A percentile compares a stretch with the other conserved stretches of the same genome.
These are phyloP conservation scores for Phytophthora vignae DNA, from an alignment of 352 stramenopile genomes.

Conservation along the genomic window DNA sequence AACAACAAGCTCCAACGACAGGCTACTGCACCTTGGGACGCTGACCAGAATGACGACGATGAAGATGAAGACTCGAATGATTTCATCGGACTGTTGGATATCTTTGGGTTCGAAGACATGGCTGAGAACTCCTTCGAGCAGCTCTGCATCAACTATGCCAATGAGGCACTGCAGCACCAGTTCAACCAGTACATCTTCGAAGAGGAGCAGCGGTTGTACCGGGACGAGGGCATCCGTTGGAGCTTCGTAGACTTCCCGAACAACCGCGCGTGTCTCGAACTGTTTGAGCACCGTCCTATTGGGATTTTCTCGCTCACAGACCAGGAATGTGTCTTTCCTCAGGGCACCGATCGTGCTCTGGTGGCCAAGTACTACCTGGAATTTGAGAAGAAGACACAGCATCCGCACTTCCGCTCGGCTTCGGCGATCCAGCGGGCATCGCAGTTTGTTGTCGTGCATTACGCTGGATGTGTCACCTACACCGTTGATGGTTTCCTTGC, in stretches of 20 bases:
- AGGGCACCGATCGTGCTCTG: constrained; percentile 75
- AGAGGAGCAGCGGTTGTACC: constrained; percentile 83
- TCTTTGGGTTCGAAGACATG: constrained; percentile 93
- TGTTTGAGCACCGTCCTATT: constrained; percentile 82
- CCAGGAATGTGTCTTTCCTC: constrained; percentile 84
- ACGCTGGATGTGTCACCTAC: constrained; percentile 87
- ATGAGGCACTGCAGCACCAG: constrained; percentile 89
- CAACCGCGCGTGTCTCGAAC: constrained; percentile 78
- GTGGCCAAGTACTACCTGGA: constrained; percentile 82
- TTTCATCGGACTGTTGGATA: constrained; percentile 89
- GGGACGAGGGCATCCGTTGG: constrained; percentile 79
- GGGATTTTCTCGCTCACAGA: constrained; percentile 87
- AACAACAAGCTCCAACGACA: constrained; percentile 86
- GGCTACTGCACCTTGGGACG: constrained; percentile 12
- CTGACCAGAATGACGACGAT: constrained; percentile 16
- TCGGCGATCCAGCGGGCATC: constrained; percentile 58
- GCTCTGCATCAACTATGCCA: constrained; percentile 93
- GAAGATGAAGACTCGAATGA: constrained; percentile 32
- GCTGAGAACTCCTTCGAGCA: constrained; percentile 89
- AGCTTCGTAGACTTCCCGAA: constrained; percentile 83
- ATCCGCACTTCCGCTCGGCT: constrained; percentile 65
- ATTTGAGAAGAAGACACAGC: constrained; percentile 66
- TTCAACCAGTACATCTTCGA: constrained; percentile 95
- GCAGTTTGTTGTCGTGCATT: constrained; percentile 89
- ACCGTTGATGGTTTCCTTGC: constrained; percentile 80